Percentiles rank a stretch among this genome's conserved stretches.
These are phyloP conservation scores for Verticillium zaregamsianum DNA, from an alignment of 2,329 filamentous ascomycete genomes.

Conservation along the genomic window DNA sequence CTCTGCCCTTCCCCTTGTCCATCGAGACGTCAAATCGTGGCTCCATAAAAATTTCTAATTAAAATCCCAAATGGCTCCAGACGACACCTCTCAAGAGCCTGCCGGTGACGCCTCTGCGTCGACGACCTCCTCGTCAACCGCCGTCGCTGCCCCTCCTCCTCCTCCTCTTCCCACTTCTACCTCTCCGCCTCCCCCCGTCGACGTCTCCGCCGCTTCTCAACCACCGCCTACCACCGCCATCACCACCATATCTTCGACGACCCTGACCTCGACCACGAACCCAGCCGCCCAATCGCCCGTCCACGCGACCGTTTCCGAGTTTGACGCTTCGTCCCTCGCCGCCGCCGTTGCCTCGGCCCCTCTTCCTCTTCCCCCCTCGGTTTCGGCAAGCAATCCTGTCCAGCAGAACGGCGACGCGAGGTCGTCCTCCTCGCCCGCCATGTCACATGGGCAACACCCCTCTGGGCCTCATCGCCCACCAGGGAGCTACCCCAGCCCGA, in stretches of 20 bases:
- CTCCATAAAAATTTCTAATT: conserved; percentile 35
- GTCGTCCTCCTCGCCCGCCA: conserved; percentile 14
- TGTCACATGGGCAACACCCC: conserved; percentile 15
- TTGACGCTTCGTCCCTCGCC: neutral
- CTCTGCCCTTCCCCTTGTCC: conserved; percentile 19
- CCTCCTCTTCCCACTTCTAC: neutral
- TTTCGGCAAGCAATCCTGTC: conserved; percentile 1
- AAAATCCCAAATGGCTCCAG: conserved; percentile 34
- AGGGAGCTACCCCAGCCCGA: conserved; percentile 13
- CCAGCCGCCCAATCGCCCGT: conserved; percentile 3
- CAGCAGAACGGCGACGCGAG: conserved; percentile 14
- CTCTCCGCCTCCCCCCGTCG: conserved; percentile 1
- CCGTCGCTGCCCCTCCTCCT: conserved; percentile 4
- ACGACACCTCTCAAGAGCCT: conserved; percentile 8
- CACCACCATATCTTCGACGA: conserved; percentile 8
- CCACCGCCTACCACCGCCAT: neutral
- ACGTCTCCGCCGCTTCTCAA: conserved; percentile 6
- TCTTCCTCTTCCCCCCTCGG: neutral
- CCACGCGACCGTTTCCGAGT: neutral
- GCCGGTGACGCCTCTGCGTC: conserved; percentile 5
- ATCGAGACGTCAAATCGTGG: conserved; percentile 25
- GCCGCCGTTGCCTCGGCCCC: neutral
- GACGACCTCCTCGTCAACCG: conserved; percentile 6
- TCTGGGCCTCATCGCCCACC: conserved; percentile 11
- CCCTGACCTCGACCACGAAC: conserved; percentile 4